Evolutionary conservation across 2,329 filamentous ascomycete species (phyloP).

Genomic region (Colletotrichum incanum): DNA sequence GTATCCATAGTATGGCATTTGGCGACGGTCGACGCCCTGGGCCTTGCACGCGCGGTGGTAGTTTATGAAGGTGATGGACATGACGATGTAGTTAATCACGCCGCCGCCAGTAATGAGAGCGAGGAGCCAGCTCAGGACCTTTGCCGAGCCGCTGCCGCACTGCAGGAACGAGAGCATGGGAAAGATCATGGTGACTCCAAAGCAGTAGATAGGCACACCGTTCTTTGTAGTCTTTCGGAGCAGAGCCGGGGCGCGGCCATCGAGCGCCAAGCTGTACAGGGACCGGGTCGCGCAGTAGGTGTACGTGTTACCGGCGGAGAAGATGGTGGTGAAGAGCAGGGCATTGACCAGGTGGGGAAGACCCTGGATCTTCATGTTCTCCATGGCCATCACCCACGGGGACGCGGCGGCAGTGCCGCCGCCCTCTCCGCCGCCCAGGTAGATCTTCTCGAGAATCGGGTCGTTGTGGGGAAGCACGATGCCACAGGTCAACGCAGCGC

Average conservation of each 20-base stretch:
- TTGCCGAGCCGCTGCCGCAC: slow-evolving; percentile 65
- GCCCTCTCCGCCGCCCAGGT: slow-evolving; percentile 70
- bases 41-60: slow-evolving; percentile 71
- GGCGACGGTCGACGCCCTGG: slow-evolving; percentile 71
- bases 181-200: slow-evolving; percentile 38
- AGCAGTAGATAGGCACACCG: slow-evolving; percentile 49
- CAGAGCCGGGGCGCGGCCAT: slow-evolving; percentile 64
- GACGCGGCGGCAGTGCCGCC: slow-evolving; percentile 53
- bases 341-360: slow-evolving; percentile 78
- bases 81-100: slow-evolving; percentile 43
- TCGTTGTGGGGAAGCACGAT: slow-evolving; percentile 79
- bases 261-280: slow-evolving; percentile 70
- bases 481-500: slow-evolving; percentile 77
- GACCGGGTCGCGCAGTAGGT: slow-evolving; percentile 71
- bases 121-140: slow-evolving; percentile 77
- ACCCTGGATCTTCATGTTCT: slow-evolving; percentile 71
- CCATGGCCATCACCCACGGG: slow-evolving; percentile 78
- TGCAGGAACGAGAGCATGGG: slow-evolving; percentile 42
- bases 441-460: slow-evolving; percentile 66
- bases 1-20: slow-evolving; percentile 77
- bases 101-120: slow-evolving; percentile 73
- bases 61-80: slow-evolving; percentile 71
- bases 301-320: slow-evolving; percentile 71
- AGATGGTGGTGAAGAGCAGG: slow-evolving; percentile 70
- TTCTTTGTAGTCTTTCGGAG: slow-evolving; percentile 52